Conservation (phyloP, 2,329 filamentous ascomycete genomes). For the Thermomyces lanuginosus region DNA sequence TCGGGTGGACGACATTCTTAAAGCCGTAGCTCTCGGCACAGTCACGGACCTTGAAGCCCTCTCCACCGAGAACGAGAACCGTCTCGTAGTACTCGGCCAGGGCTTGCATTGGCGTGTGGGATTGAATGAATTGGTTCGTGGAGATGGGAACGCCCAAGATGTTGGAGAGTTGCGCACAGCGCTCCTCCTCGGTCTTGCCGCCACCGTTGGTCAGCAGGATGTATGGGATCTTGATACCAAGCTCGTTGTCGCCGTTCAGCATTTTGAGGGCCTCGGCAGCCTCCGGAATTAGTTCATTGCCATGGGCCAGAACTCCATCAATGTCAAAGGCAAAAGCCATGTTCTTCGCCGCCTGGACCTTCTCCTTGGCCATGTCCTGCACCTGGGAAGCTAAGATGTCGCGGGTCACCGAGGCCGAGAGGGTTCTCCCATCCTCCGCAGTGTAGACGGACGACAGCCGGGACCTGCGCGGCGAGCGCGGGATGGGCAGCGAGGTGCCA, state of each 20-base stretch:
- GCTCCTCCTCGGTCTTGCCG: conserved; percentile 51
- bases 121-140: conserved; percentile 62
- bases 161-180: conserved; percentile 49
- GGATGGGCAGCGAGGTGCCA: conserved; percentile 55
- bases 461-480: conserved; percentile 51
- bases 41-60: conserved; percentile 57
- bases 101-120: conserved; percentile 61
- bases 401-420: conserved; percentile 44
- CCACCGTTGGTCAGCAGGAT: conserved; percentile 63
- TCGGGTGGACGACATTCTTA: conserved; percentile 55
- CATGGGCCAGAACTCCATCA: conserved; percentile 59
- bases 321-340: conserved; percentile 61
- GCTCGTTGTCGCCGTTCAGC: conserved; percentile 59
- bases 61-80: conserved; percentile 58
- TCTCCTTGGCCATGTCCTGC: conserved; percentile 49
- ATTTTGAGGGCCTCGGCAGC: conserved; percentile 51
- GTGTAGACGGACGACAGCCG: conserved; percentile 47
- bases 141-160: conserved; percentile 50
- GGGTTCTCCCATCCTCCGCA: conserved; percentile 26
- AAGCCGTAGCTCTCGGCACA: conserved; percentile 60
- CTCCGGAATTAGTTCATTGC: conserved; percentile 53
- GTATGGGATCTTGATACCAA: conserved; percentile 61
- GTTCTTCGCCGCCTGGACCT: conserved; percentile 55
- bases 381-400: conserved; percentile 55
- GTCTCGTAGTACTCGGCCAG: conserved; percentile 61